Evolutionary conservation across 2,329 filamentous ascomycete genomes (phyloP), one percentile per base, ranked within the genome.

Genomic region (Tolypocladium guangdongense): DNA sequence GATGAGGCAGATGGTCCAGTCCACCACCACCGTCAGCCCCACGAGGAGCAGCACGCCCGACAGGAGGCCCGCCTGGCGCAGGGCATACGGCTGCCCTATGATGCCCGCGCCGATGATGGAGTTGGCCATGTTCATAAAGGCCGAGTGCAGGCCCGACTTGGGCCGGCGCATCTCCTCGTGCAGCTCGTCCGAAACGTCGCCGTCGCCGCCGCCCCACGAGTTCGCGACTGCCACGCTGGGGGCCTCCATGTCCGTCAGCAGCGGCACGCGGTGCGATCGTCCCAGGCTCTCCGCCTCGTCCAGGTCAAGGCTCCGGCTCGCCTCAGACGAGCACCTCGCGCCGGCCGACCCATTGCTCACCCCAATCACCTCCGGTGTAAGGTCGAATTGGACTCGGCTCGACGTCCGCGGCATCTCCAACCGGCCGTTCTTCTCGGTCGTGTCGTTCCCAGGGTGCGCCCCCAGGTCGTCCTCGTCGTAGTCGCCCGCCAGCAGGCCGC

Each of bases 101-200:
- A 86, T 86, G 51, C 83, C 83, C 2, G 83, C 84, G 39, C 83
- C 84, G 60, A 99, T 96, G 68, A 99, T 99, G 63, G 88, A 95
- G 74, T 99, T 99, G 58, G 93, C 92, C 93, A 99, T 99, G 72
- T 99, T 99, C 90, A 97, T 96, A 62, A 99, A 97, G 3, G 93
- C 92, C 66, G 87, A 89, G 57, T 81, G 78, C 72, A 97, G 78
- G 6, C 87, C 87, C 54, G 89, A 95, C 72, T 92, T 92, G 48
- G 92, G 90, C 54, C 91, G 79, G 41, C 65, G 64, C 53, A 77
- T 74, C 65, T 84, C 80, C 36, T 74, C 71, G 61, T 78, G 76
- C 6, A 76, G 77, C 70, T 75, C 77, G 43, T 72, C 61, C 30
- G 61, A 61, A 6, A 58, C 57, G 52, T 65, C 62, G 51, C 74